A percentile compares a stretch with the other conserved stretches of the same genome.
phyloP scores from a whole-genome alignment of 805 yeast species.

The Maudiozyma turicensis region DNA sequence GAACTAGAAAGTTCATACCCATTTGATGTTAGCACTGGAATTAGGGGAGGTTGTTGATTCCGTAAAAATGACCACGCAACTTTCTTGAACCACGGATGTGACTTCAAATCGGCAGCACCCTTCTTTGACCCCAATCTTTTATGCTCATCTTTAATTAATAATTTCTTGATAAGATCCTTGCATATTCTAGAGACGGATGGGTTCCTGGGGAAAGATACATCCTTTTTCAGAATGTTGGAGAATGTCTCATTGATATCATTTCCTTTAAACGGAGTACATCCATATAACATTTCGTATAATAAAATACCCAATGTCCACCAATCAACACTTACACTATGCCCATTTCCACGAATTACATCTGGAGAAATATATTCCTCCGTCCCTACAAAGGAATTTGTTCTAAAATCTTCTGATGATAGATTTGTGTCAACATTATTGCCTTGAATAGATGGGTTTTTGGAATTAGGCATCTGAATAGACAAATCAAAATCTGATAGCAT shows the following conservation, averaged over 20 bases:
- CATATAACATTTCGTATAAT: slow-evolving; percentile 88
- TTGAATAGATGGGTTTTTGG: slow-evolving; percentile 51
- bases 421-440: slow-evolving; percentile 65
- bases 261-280: slow-evolving; percentile 96
- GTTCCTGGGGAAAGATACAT: slow-evolving; percentile 67
- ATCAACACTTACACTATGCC: slow-evolving; percentile 96
- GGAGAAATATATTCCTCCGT: slow-evolving; percentile 99
- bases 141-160: slow-evolving; percentile 79
- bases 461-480: slow-evolving; percentile 75
- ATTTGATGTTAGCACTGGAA: slow-evolving; percentile 61
- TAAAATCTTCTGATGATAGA: slow-evolving; percentile 88
- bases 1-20: slow-evolving; percentile 42
- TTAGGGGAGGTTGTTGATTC: slow-evolving; percentile 90
- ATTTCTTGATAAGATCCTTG: slow-evolving; percentile 67
- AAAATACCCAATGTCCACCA: slow-evolving; percentile 99
- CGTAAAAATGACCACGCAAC: slow-evolving; percentile 93
- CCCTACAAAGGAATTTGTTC: slow-evolving; percentile 97
- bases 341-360: slow-evolving; percentile 92
- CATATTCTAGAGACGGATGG: slow-evolving; percentile 65
- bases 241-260: slow-evolving; percentile 81
- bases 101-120: slow-evolving; percentile 92
- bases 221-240: slow-evolving; percentile 74
- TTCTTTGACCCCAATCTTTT: slow-evolving; percentile 84
- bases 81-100: slow-evolving; percentile 82
- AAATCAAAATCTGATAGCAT: slow-evolving; percentile 96